A percentile compares a stretch with the other conserved stretches of the same genome.
These are phyloP conservation scores for Pichia sp. DNA, from an alignment of 1,139 yeast species.

Conservation along the genomic window DNA sequence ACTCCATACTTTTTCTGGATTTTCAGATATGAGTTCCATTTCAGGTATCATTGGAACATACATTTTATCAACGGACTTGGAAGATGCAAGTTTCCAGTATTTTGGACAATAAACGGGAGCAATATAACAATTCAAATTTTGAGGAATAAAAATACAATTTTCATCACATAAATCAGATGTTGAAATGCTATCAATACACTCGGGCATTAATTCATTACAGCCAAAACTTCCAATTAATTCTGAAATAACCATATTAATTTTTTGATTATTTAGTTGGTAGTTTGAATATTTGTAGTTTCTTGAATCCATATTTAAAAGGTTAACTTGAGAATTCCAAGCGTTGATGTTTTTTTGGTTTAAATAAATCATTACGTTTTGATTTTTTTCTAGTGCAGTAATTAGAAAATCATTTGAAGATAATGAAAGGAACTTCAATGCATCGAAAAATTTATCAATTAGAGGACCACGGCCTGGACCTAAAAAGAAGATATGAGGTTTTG, in stretches of 20 bases:
- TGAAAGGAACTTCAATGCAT: conserved; percentile 34
- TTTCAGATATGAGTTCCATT: conserved; percentile 38
- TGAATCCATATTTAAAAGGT: conserved; percentile 52
- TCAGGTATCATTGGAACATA: conserved; percentile 57
- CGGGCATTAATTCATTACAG: conserved; percentile 86
- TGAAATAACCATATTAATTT: conserved; percentile 57
- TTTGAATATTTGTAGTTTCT: conserved; percentile 26
- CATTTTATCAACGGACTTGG: conserved; percentile 37
- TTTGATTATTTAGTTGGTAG: not conserved
- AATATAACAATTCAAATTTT: conserved; percentile 49
- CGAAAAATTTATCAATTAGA: conserved; percentile 48
- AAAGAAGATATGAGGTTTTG: conserved; percentile 40
- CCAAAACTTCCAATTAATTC: conserved; percentile 89
- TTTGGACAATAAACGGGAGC: conserved; percentile 62
- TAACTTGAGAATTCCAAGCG: conserved; percentile 43
- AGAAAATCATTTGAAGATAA: conserved; percentile 30
- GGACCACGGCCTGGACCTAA: conserved; percentile 92
- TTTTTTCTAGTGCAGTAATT: conserved; percentile 64
- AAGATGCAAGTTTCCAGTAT: conserved; percentile 19
- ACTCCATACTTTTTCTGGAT: conserved; percentile 45
- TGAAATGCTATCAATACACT: conserved; percentile 41
- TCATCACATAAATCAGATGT: conserved; percentile 33
- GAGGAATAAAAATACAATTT: conserved; percentile 53
- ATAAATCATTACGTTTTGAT: conserved; percentile 50
- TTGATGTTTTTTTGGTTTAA: conserved; percentile 38